A percentile compares a stretch with the other conserved stretches of the same genome.
Conservation (phyloP, 176 grass and related monocot genomes). For the Stipa capillata region DNA sequence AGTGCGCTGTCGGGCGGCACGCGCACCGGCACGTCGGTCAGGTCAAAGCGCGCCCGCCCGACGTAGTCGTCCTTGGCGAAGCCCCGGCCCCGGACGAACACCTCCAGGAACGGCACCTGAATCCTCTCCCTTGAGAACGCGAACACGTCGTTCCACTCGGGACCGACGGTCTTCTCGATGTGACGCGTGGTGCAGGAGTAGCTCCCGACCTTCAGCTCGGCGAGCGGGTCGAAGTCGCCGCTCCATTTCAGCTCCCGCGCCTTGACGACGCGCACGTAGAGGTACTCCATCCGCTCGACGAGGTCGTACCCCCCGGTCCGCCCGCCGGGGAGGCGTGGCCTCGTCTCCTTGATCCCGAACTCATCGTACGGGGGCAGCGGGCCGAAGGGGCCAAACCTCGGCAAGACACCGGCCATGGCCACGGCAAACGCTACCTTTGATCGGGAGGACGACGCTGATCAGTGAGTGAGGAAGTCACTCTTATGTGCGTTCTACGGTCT, state of each 20-base stretch:
- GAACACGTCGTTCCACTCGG: slow-evolving; percentile 73
- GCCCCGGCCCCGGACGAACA: slow-evolving; percentile 28
- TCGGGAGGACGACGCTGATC: neutral
- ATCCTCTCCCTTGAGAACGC: slow-evolving; percentile 52
- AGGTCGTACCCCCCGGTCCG: slow-evolving; percentile 53
- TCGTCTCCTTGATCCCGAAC: slow-evolving; percentile 50
- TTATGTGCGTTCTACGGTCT: slow-evolving; percentile 29
- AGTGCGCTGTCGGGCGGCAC: slow-evolving; percentile 40
- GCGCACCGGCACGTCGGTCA: slow-evolving; percentile 30
- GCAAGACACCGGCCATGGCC: slow-evolving; percentile 33
- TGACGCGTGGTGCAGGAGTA: slow-evolving; percentile 43
- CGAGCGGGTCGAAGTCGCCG: slow-evolving; percentile 30
- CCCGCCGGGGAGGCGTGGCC: slow-evolving; percentile 23
- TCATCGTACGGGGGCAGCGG: slow-evolving; percentile 14
- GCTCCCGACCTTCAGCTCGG: slow-evolving; percentile 34
- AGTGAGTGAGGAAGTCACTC: neutral
- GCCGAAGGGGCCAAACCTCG: slow-evolving; percentile 24
- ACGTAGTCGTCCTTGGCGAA: slow-evolving; percentile 43
- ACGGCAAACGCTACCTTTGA: neutral
- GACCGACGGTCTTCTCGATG: slow-evolving; percentile 43
- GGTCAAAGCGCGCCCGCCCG: slow-evolving; percentile 33
- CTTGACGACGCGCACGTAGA: slow-evolving; percentile 74
- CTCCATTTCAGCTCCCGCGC: slow-evolving; percentile 42
- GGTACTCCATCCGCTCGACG: slow-evolving; percentile 78
- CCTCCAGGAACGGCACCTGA: slow-evolving; percentile 27